Evolutionary conservation across 2,329 filamentous ascomycete species (phyloP), one percentile per base, ranked within the genome.

Genomic region (Helotiales sp.): DNA sequence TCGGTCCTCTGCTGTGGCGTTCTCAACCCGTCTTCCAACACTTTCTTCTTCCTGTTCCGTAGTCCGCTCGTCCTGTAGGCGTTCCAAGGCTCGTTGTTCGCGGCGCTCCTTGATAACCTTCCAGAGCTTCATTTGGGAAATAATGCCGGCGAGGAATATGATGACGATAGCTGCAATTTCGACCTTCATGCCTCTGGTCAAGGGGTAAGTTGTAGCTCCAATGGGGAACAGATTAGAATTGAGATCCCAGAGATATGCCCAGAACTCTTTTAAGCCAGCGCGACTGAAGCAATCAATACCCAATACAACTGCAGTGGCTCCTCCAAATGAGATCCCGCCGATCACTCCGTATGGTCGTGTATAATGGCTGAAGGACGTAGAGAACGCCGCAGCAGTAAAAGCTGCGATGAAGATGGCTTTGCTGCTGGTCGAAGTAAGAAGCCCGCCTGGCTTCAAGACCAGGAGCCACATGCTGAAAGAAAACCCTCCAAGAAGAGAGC

Each of bases 221-320:
- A 93, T 80, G 0, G 94, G 94, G 74, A 98, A 98, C 0, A 93
- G 82, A 60, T 91, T 84, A 49, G 88, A 82, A 77, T 97, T 97
- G 45, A 98, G 80, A 54, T 82, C 82, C 95, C 95, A 98, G 43
- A 97, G 84, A 77, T 96, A 98, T 6, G 93, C 86, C 95, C 95
- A 98, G 73, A 97, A 97, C 78, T 98, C 95, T 78, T 97, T 97
- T 73, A 97, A 82, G 0, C 95, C 95, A n/a, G 93, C 93, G 69
- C 89, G 85, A 74, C 90, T 95, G 74, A 95, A 96, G 78, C 93
- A 97, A 77, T 98, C 95, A 66, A 98, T 91, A 2, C 95, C 95
- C 2, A 98, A 80, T 15, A 97, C 86, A 0, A 91, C 84, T 2
- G 87, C 87, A 0, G 93, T 97, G 3, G 93, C 90, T 7, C 95